phyloP scores from a whole-genome alignment of 2,329 filamentous ascomycete species.

The Falciphora oryzae region DNA sequence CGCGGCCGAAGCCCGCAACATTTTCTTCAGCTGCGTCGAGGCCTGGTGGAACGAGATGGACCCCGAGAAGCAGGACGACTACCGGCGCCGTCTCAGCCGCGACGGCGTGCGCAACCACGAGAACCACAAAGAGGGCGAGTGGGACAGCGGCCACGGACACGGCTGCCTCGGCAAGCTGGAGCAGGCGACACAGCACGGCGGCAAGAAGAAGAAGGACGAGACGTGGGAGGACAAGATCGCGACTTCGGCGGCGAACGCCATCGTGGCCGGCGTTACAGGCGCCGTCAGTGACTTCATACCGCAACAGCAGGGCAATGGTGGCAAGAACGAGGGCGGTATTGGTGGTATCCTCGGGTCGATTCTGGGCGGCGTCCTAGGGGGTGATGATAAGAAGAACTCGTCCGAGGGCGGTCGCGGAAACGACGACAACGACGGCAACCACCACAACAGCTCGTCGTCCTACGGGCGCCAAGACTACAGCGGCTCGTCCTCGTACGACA shows the following conservation, averaged over 20 bases:
- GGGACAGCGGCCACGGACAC: constrained; percentile 5
- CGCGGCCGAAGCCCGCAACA: constrained; percentile 2
- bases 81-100: constrained; percentile 5
- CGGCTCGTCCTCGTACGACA: not conserved
- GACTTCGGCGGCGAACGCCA: constrained; percentile 3
- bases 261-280: constrained; percentile 4
- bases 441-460: not conserved
- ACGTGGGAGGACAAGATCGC: constrained; percentile 9
- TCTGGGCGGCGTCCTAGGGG: constrained; percentile 1
- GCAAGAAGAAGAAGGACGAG: constrained; percentile 7
- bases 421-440: not conserved
- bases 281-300: constrained; percentile 4
- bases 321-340: not conserved
- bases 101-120: constrained; percentile 7
- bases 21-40: constrained; percentile 9
- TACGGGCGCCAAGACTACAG: not conserved
- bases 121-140: constrained; percentile 8
- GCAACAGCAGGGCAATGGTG: not conserved
- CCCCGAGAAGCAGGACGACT: constrained; percentile 3
- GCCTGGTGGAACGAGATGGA: constrained; percentile 4
- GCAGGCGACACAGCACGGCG: constrained; percentile 2
- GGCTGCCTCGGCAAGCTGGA: constrained; percentile 8
- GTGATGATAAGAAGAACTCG: not conserved
- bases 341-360: constrained; percentile 2
- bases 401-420: not conserved